phyloP scores from a whole-genome alignment of 2,329 filamentous ascomycete species.

The Paecilomyces dactylethromorphus region DNA sequence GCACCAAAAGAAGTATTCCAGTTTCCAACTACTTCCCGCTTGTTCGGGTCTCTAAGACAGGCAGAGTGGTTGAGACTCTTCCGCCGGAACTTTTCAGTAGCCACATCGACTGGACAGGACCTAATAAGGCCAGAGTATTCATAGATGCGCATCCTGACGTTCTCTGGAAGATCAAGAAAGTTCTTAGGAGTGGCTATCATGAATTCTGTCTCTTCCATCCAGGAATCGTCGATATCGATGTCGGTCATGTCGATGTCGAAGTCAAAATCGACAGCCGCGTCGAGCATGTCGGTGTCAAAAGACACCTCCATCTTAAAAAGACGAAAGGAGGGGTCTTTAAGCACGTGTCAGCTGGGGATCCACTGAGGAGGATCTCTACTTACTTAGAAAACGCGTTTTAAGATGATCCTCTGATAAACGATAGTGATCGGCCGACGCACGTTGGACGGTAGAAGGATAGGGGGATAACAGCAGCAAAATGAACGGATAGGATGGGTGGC shows the following conservation, averaged over 20 bases:
- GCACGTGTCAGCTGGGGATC: neutral
- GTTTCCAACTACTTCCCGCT: constrained; percentile 1
- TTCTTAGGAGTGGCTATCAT: neutral
- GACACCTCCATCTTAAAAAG: neutral
- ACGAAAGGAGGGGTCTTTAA: neutral
- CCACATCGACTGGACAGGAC: constrained; percentile 13
- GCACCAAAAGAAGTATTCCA: constrained; percentile 6
- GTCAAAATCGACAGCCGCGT: neutral
- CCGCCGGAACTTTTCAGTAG: constrained; percentile 5
- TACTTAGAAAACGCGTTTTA: neutral
- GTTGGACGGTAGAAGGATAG: neutral
- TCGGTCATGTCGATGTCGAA: neutral
- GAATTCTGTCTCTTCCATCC: neutral
- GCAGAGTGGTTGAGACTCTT: neutral
- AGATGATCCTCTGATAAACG: neutral
- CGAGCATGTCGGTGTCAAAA: neutral
- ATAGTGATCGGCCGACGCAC: neutral
- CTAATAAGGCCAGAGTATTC: constrained; percentile 14
- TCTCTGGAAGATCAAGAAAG: constrained; percentile 14
- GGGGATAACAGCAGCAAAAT: neutral
- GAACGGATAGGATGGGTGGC: neutral
- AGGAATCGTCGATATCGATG: neutral
- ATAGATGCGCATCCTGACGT: constrained; percentile 13
- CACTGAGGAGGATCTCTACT: neutral
- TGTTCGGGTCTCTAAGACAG: constrained; percentile 1